Evolutionary conservation across 2,329 filamentous ascomycete species (phyloP).

Genomic region (Tolypocladium endophyticum): DNA sequence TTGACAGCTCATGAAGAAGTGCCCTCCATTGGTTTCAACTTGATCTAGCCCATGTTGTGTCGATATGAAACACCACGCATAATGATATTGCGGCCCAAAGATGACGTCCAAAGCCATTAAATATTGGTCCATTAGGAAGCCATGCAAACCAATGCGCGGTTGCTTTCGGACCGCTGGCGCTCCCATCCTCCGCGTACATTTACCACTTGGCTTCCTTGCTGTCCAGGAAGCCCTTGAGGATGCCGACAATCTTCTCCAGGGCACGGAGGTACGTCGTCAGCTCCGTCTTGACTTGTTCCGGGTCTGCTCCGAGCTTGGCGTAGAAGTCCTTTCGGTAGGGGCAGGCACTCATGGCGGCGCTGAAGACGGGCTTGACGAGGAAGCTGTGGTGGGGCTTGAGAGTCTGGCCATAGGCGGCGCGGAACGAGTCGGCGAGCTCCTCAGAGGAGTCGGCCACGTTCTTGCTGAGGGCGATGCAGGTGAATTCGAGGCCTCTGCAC

Average conservation of each 20-base stretch:
- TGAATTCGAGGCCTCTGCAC: conserved; percentile 83
- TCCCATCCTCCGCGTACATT: conserved; percentile 2
- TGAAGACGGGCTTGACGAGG: conserved; percentile 85
- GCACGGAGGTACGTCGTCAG: conserved; percentile 64
- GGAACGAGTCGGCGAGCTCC: conserved; percentile 83
- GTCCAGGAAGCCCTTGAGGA: conserved; percentile 53
- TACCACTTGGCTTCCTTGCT: conserved; percentile 51
- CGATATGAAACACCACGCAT: neutral
- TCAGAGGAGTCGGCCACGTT: conserved; percentile 59
- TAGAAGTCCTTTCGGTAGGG: conserved; percentile 95
- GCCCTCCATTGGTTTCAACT: neutral
- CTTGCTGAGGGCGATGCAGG: conserved; percentile 67
- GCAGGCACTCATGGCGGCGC: conserved; percentile 81
- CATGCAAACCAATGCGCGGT: neutral
- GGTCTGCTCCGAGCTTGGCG: conserved; percentile 64
- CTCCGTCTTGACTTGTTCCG: conserved; percentile 50
- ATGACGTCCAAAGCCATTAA: neutral
- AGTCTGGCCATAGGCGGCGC: conserved; percentile 69
- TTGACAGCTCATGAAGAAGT: neutral
- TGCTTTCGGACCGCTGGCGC: neutral
- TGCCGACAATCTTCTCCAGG: conserved; percentile 67
- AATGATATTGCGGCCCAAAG: neutral
- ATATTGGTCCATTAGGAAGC: neutral
- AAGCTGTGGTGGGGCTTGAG: conserved; percentile 90
- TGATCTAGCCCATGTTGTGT: neutral